Conservation (phyloP, 306 rosid genomes). For the Ormosia semicastrata region DNA sequence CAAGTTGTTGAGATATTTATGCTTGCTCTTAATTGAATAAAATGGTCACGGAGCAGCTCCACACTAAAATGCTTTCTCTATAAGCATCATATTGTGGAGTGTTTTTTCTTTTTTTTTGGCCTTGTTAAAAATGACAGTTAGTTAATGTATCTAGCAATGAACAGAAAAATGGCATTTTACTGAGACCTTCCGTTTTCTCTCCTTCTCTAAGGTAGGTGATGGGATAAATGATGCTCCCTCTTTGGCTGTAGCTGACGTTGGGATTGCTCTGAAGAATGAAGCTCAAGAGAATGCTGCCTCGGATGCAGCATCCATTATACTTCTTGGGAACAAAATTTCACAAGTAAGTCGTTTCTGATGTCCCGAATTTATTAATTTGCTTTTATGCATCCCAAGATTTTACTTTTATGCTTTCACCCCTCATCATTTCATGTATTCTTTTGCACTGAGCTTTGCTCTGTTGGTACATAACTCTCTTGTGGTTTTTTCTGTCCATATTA, state of each 20-base stretch:
- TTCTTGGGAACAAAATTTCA: conserved; percentile 89
- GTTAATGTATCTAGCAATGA: neutral
- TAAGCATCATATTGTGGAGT: conserved; percentile 7
- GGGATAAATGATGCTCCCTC: conserved; percentile 99
- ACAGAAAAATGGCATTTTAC: conserved; percentile 5
- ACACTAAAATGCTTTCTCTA: neutral
- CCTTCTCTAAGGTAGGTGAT: conserved; percentile 77
- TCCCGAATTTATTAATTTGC: conserved; percentile 11
- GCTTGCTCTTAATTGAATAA: conserved; percentile 16
- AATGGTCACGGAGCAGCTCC: conserved; percentile 2
- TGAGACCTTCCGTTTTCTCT: conserved; percentile 20
- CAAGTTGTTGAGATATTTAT: conserved; percentile 10
- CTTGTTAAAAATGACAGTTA: neutral
- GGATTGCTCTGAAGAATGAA: conserved; percentile 87
- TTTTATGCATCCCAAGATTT: neutral
- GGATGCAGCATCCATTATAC: conserved; percentile 94
- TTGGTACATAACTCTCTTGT: neutral
- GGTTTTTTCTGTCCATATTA: neutral
- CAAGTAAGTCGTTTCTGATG: conserved; percentile 58
- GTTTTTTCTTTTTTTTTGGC: neutral
- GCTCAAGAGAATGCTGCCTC: conserved; percentile 96
- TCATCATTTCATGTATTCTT: neutral
- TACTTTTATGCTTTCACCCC: neutral
- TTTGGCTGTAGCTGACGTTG: conserved; percentile 92
- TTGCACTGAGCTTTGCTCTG: neutral